Base-by-base conservation (phyloP, 1,284 basidiomycete genomes). In the Moesziomyces sp. region DNA sequence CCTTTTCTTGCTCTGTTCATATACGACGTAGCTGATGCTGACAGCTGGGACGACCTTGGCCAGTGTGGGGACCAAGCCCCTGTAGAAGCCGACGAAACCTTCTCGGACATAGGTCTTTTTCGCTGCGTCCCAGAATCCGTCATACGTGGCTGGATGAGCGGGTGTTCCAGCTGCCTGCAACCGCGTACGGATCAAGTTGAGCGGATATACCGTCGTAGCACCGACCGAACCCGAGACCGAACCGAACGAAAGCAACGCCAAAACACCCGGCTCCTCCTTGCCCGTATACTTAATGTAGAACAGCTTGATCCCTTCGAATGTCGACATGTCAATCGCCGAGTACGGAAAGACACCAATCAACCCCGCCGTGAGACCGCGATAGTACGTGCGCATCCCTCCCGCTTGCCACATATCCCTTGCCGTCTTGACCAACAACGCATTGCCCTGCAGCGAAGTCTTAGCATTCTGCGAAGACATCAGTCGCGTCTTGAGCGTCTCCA, bases 11-110 rank as follows among this genome's bases (percentile, higher is more conserved):
- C 53, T 60, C 70, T 76, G 80, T 59, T 84, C 82, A 46, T 84
- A 84, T 0, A 83, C 82, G 21, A 83, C 81, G 50, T 84, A 84
- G 46, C 76, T 79, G 48, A 84, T 84, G 3, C 77, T 80, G 8
- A 84, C 78, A 9, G 78, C 78, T 0, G 78, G 78, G 0, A 78
- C 79, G 9, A 79, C 80, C 42, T 97, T 98, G 47, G 94, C 93
- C 76, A 97, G 87, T 48, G 93, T 94, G 38, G 93, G 94, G 58
- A 93, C 88, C 73, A 96, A 86, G 40, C 96, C 96, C 48, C 94
- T 91, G 86, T 99, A 99, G 85, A 99, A 93, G 3, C 96, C 96
- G 70, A 91, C 88, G 90, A 93, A 92, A 0, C 96, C 96, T 83
- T 98, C 96, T 21, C 89, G 88, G 50, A 88, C 87, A 84, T 92